Conservation (phyloP, 139 green algal species). For the Picochlorum sp. region DNA sequence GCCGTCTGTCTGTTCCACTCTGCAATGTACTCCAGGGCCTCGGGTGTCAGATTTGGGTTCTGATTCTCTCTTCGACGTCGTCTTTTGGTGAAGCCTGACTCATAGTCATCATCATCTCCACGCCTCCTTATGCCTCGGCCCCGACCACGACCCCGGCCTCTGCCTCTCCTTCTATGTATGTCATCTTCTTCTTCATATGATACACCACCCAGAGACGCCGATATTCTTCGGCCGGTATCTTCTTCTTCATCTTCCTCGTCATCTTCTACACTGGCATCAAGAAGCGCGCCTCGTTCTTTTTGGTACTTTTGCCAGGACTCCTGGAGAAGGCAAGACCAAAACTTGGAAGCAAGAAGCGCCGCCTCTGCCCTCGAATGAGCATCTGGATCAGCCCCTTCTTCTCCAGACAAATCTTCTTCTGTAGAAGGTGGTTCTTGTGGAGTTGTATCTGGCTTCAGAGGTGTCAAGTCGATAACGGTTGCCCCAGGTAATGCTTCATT, state of each 20-base stretch:
- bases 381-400: slow-evolving; percentile 8
- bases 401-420: slow-evolving; percentile 23
- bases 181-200: slow-evolving; percentile 23
- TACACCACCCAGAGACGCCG: slow-evolving; percentile 4
- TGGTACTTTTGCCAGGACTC: slow-evolving; percentile 33
- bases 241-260: slow-evolving; percentile 10
- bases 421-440: neutral
- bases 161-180: slow-evolving; percentile 6
- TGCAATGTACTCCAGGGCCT: slow-evolving; percentile 20
- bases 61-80: neutral
- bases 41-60: slow-evolving; percentile 7
- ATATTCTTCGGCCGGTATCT: neutral
- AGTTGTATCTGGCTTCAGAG: neutral
- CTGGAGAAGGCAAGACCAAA: slow-evolving; percentile 54
- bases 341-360: slow-evolving; percentile 19
- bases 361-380: slow-evolving; percentile 22
- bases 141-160: slow-evolving; percentile 3
- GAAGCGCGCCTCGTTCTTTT: neutral
- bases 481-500: slow-evolving; percentile 9
- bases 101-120: slow-evolving; percentile 20
- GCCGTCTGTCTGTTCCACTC: slow-evolving; percentile 57
- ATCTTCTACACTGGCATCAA: slow-evolving; percentile 8
- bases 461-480: neutral
- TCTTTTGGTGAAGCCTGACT: neutral
- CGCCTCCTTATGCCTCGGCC: neutral